Evolutionary conservation across 257 asterid genomes (phyloP).

Genomic region (Solanum ossicruentum): DNA sequence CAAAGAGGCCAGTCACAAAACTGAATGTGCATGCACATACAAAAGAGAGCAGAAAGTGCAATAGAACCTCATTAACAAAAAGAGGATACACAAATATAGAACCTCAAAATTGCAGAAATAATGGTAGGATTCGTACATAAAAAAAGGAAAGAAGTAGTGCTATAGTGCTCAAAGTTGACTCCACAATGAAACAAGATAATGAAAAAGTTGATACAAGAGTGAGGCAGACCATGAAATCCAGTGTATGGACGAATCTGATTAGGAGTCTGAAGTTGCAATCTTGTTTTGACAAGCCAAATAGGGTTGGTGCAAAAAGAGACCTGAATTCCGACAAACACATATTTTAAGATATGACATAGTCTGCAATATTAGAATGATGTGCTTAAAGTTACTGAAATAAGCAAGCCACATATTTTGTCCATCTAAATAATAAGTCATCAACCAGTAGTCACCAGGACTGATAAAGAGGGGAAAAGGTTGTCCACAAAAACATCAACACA

Average conservation of each 20-base stretch:
- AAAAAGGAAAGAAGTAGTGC: background rate
- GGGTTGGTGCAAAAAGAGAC: slow-evolving; percentile 86
- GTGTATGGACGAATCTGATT: slow-evolving; percentile 60
- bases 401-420: background rate
- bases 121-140: background rate
- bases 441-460: background rate
- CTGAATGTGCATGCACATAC: background rate
- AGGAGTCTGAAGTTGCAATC: slow-evolving; percentile 96
- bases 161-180: background rate
- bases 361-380: background rate
- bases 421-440: background rate
- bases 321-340: slow-evolving; percentile 24
- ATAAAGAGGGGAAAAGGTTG: background rate
- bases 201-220: slow-evolving; percentile 1
- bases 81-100: background rate
- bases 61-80: background rate
- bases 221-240: slow-evolving; percentile 74
- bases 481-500: background rate
- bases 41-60: background rate
- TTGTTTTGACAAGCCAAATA: slow-evolving; percentile 93
- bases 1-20: background rate
- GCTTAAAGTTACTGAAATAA: background rate
- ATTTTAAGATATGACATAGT: background rate
- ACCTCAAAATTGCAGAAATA: background rate
- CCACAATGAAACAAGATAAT: background rate